Base-by-base conservation (phyloP, 805 yeast genomes). In the Candida corydali region DNA sequence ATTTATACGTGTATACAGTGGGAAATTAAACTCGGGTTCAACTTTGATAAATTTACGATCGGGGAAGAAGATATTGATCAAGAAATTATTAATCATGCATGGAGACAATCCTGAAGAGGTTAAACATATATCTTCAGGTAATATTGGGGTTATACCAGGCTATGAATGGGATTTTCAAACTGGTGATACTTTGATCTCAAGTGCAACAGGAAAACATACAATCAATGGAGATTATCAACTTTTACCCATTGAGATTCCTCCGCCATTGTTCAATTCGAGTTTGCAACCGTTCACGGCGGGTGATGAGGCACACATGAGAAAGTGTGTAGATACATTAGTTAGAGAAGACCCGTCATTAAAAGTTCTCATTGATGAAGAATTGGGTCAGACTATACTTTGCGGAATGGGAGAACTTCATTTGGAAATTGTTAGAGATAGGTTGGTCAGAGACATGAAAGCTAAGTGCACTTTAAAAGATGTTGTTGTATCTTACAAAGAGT, bases 341-440 rank as follows among this genome's bases (percentile, higher is more conserved):
- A 70, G 83, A 36, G 98, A 93, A 52, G 98, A 93, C 51, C 98
- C 98, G 3, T 85, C 95, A 34, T 67, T 93, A 42, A 75, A 77
- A 20, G 73, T 86, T 6, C 60, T 76, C 3, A 73, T 69, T 34
- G 86, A 93, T 55, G 89, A 86, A 41, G 98, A 91, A 47, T 69
- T 86, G 38, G 95, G 93, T 5, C 97, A 93, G 61, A 80, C 89
- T 2, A 74, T 89, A 18, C 60, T 93, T 20, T 80, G 95, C 14
- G 98, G 98, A 22, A 91, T 91, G 98, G 98, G 98, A 27, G 98
- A 93, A 53, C 69, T 93, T 32, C 98, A 93, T 61, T 69, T 93
- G 34, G 98, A 93, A 47, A 88, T 93, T 46, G 84, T 93, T 1
- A 72, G 70, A 32, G 93, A 86, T 49, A 69, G 97, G 38, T 69